Evolutionary conservation across 257 asterid genomes (phyloP).

Genomic region (Lantana camara): DNA sequence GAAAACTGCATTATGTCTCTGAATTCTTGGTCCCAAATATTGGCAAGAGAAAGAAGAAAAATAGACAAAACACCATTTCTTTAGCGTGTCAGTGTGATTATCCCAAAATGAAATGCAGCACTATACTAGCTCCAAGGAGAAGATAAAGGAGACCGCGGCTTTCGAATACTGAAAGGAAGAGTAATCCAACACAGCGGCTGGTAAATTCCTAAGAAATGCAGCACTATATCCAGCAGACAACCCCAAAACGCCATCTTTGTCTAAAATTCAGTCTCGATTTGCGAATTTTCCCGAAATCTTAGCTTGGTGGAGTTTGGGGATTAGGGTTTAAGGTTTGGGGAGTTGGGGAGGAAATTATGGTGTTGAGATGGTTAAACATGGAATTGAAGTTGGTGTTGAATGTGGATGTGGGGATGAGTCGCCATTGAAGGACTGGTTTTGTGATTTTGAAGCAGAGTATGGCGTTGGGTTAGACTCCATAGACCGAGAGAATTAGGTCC

Average conservation of each 20-base stretch:
- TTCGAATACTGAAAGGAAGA: constrained; percentile 91
- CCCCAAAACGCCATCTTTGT: constrained; percentile 90
- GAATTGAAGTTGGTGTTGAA: constrained; percentile 58
- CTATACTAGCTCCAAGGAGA: no score
- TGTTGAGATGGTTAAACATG: constrained; percentile 64
- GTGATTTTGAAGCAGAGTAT: not conserved
- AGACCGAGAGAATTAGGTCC: no score
- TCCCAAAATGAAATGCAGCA: no score
- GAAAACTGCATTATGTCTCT: no score
- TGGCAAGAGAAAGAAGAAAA: no score
- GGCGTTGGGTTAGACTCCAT: no score
- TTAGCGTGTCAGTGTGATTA: no score
- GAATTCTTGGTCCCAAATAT: no score
- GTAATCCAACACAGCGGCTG: constrained; percentile 94
- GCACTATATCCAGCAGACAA: constrained; percentile 93
- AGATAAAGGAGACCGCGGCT: constrained; percentile 82
- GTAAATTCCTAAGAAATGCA: constrained; percentile 85
- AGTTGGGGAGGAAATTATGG: constrained; percentile 47
- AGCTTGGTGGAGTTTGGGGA: constrained; percentile 10
- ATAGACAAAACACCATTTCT: no score
- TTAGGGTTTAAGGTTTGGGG: constrained; percentile 31
- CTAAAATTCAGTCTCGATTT: constrained; percentile 51
- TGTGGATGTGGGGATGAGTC: constrained; percentile 38
- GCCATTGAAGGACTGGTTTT: constrained; percentile 46
- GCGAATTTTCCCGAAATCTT: constrained; percentile 26